A percentile compares a stretch with the other conserved stretches of the same genome.
Conservation (phyloP, 192 early-diverging fungal genomes). For the Entophlyctis helioformis region DNA sequence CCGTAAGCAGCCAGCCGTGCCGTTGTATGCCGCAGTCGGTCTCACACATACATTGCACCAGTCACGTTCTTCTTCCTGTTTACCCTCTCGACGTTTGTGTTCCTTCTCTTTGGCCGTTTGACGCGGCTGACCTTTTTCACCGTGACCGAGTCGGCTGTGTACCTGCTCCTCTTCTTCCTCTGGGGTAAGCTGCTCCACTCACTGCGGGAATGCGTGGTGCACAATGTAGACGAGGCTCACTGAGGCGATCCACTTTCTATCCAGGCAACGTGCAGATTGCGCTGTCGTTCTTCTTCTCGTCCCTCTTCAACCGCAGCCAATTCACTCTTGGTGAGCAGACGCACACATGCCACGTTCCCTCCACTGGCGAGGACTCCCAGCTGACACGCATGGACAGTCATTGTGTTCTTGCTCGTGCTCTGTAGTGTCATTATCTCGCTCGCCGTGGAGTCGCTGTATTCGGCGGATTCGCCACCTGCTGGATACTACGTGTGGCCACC, state of each 20-base stretch:
- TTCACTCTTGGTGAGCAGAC: slow-evolving; percentile 33
- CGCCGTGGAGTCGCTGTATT: slow-evolving; percentile 30
- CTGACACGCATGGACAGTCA: slow-evolving; percentile 32
- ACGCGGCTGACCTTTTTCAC: slow-evolving; percentile 53
- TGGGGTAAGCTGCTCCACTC: too few relatives aligned
- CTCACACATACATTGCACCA: too few relatives aligned
- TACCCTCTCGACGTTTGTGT: slow-evolving; percentile 44
- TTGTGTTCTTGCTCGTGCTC: slow-evolving; percentile 51
- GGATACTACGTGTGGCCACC: slow-evolving; percentile 56
- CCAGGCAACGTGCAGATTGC: slow-evolving; percentile 45
- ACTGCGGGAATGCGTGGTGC: too few relatives aligned
- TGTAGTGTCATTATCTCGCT: slow-evolving; percentile 54
- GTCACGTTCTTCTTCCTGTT: slow-evolving; percentile 55
- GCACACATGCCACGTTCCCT: too few relatives aligned
- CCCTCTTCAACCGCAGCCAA: slow-evolving; percentile 48
- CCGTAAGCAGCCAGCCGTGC: too few relatives aligned
- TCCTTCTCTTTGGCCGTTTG: slow-evolving; percentile 44
- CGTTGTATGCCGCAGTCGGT: too few relatives aligned
- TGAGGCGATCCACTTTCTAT: too few relatives aligned
- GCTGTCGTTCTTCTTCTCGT: slow-evolving; percentile 49
- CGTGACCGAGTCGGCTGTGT: slow-evolving; percentile 31
- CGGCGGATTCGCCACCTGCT: slow-evolving; percentile 14
- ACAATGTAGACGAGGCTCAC: too few relatives aligned
- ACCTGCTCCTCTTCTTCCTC: slow-evolving; percentile 48
- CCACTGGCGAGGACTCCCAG: too few relatives aligned